Conservation (phyloP, 257 asterid species). For the Lithospermum erythrorhizon region DNA sequence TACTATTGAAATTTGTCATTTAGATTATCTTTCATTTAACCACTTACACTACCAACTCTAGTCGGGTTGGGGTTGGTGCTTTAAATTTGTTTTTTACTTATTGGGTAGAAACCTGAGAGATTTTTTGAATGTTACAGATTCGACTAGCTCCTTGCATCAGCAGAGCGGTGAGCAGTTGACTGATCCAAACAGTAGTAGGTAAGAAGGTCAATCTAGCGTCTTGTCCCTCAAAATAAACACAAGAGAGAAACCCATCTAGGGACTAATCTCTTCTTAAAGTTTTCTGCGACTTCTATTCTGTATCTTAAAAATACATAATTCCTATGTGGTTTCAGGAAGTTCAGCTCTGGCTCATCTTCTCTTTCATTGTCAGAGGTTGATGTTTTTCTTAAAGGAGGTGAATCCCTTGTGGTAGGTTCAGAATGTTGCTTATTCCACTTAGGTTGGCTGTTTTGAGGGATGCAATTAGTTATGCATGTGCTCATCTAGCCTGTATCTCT, state of each 20-base stretch:
- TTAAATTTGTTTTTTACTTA: neutral
- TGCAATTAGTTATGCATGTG: neutral
- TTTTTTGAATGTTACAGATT: conserved; percentile 37
- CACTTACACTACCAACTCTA: no score
- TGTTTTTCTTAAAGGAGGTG: conserved; percentile 53
- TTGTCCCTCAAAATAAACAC: conserved; percentile 6
- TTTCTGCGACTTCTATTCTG: conserved; percentile 4
- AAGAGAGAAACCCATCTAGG: conserved; percentile 16
- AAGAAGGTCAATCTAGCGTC: conserved; percentile 20
- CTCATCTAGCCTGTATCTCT: neutral
- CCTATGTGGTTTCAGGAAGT: conserved; percentile 43
- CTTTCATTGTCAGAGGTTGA: conserved; percentile 67
- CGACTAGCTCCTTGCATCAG: conserved; percentile 36
- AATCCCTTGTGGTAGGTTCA: conserved; percentile 58
- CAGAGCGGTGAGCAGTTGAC: conserved; percentile 34
- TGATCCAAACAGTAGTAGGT: conserved; percentile 45
- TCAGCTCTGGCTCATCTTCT: conserved; percentile 38
- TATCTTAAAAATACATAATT: conserved; percentile 12
- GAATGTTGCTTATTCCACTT: neutral
- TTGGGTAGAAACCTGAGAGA: conserved; percentile 1
- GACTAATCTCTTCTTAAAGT: conserved; percentile 30
- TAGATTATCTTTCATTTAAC: no score
- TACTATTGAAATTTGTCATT: no score
- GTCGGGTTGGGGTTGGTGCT: no score
- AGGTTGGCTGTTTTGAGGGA: neutral